These are phyloP conservation scores for Lachancea thermotolerans DNA, from an alignment of 805 yeast genomes.

Conservation along the genomic window DNA sequence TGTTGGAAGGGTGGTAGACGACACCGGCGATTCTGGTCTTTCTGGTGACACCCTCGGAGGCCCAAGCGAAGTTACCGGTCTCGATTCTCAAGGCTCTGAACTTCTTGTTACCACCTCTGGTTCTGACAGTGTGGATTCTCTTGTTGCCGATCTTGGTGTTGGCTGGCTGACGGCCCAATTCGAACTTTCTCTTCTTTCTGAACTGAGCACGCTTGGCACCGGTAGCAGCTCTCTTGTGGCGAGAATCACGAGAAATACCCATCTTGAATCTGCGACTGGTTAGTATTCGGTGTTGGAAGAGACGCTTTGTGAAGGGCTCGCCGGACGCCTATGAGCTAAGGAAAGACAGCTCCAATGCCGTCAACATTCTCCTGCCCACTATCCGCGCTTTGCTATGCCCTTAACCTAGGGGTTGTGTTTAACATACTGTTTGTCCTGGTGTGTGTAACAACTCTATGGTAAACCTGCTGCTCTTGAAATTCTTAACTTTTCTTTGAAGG, in stretches of 20 bases:
- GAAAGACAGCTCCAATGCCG: too few species aligned
- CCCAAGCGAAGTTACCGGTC: conserved; percentile 99
- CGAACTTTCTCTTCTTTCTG: conserved; percentile 99
- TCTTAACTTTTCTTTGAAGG: not conserved
- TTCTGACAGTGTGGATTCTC: conserved; percentile 98
- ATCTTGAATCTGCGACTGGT: conserved; percentile 42
- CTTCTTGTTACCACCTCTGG: conserved; percentile 99
- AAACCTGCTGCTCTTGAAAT: not conserved
- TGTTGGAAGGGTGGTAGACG: conserved; percentile 99
- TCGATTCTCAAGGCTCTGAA: conserved; percentile 99
- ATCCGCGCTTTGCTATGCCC: too few species aligned
- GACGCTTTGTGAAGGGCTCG: too few species aligned
- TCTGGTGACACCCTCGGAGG: conserved; percentile 96
- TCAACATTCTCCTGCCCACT: too few species aligned
- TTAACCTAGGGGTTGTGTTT: not conserved
- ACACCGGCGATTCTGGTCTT: conserved; percentile 99
- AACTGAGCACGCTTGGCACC: conserved; percentile 99
- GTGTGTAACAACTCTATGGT: conserved; percentile 10
- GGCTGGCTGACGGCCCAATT: conserved; percentile 99
- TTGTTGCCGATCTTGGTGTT: conserved; percentile 98
- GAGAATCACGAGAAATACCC: conserved; percentile 99
- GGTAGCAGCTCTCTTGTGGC: conserved; percentile 99
- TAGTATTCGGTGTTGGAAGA: conserved; percentile 3
- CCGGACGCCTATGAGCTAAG: too few species aligned
- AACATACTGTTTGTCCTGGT: conserved; percentile 29